Percentiles rank a stretch among this genome's conserved stretches.
Evolutionary conservation across 495 filamentous ascomycete genomes (phyloP).

Genomic region (Penicillium chermesinum): DNA sequence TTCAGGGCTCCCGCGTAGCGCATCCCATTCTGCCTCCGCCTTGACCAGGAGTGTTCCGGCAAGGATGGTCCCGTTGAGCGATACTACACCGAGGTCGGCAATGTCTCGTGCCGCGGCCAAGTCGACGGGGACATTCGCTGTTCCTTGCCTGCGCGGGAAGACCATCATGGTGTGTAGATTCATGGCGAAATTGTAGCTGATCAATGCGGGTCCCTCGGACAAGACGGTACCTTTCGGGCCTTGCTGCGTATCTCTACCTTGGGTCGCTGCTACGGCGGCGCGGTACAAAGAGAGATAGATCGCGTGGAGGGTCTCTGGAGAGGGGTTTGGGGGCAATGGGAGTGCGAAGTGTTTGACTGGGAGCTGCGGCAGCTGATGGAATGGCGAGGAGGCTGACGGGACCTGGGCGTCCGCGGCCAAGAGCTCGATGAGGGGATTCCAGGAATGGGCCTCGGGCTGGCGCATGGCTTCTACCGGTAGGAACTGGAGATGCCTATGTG

Average conservation of each 20-base stretch:
- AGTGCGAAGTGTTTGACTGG: constrained; percentile 51
- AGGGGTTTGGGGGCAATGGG: constrained; percentile 35
- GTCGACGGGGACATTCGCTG: constrained; percentile 30
- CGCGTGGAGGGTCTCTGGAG: constrained; percentile 34
- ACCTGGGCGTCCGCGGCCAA: constrained; percentile 18
- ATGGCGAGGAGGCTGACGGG: constrained; percentile 11
- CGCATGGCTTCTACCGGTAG: constrained; percentile 66
- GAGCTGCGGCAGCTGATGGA: constrained; percentile 29
- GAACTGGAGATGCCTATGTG: constrained; percentile 76
- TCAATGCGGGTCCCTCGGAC: constrained; percentile 42
- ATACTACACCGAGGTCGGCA: constrained; percentile 50
- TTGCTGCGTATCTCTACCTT: constrained; percentile 4
- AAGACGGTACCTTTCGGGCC: constrained; percentile 6
- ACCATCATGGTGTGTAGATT: constrained; percentile 64
- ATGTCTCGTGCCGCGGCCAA: constrained; percentile 24
- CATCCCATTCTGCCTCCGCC: constrained; percentile 63
- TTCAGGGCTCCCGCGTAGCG: constrained; percentile 45
- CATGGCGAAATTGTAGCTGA: constrained; percentile 79
- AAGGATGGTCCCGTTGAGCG: constrained; percentile 72
- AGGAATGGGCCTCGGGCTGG: constrained; percentile 38
- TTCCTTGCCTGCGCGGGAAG: constrained; percentile 53
- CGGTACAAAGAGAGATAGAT: constrained; percentile 53
- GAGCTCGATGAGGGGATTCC: constrained; percentile 54
- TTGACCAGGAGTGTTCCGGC: constrained; percentile 83
- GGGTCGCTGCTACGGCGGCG: constrained; percentile 39